Conservation (phyloP, 2,329 filamentous ascomycete genomes). For the Fusarium nygamai region DNA sequence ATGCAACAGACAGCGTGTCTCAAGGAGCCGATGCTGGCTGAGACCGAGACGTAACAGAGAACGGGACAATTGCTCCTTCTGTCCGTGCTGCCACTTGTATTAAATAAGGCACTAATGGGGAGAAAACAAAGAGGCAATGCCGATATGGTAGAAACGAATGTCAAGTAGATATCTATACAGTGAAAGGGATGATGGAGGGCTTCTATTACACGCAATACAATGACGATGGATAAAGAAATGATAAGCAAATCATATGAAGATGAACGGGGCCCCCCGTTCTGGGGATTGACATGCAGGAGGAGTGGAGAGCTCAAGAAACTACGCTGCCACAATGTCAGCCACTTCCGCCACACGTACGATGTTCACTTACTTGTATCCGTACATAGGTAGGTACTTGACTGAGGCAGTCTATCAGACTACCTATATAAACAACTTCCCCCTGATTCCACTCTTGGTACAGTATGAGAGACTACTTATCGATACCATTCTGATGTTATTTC, state of each 20-base stretch:
- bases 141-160: slow-evolving; percentile 12
- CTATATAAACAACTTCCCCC: background rate
- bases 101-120: background rate
- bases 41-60: slow-evolving; percentile 15
- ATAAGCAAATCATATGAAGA: slow-evolving; percentile 31
- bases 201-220: slow-evolving; percentile 11
- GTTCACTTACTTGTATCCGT: background rate
- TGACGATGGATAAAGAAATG: slow-evolving; percentile 21
- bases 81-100: background rate
- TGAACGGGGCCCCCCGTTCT: slow-evolving; percentile 10
- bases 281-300: slow-evolving; percentile 19
- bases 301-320: slow-evolving; percentile 16
- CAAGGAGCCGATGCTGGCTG: slow-evolving; percentile 25
- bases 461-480: background rate
- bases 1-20: slow-evolving; percentile 43
- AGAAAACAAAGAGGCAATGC: background rate
- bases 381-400: background rate
- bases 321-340: slow-evolving; percentile 9
- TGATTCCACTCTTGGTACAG: background rate
- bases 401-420: background rate
- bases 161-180: slow-evolving; percentile 1
- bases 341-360: slow-evolving; percentile 9
- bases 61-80: slow-evolving; percentile 7
- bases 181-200: slow-evolving; percentile 2
- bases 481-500: background rate